phyloP scores from a whole-genome alignment of 306 rosid species.

The Fagus crenata region DNA sequence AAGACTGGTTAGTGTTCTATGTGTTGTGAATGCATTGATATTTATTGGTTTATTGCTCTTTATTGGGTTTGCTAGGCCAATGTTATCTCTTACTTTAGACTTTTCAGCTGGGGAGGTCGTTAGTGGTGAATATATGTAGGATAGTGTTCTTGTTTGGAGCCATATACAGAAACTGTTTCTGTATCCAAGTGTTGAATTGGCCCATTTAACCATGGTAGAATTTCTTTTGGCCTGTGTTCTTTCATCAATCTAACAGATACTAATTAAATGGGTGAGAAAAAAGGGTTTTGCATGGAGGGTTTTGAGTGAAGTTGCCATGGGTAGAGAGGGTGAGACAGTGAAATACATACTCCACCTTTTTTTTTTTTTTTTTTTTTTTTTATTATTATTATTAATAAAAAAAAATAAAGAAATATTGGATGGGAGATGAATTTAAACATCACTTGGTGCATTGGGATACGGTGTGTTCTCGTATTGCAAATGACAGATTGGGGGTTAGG shows the following conservation, averaged over 20 bases:
- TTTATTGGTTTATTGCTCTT: background rate
- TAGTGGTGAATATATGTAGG: background rate
- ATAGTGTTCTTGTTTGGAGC: background rate
- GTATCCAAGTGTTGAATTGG: background rate
- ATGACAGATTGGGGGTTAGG: no score
- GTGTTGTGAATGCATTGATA: background rate
- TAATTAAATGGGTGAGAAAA: background rate
- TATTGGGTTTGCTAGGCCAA: background rate
- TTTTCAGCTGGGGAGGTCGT: background rate
- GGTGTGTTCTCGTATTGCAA: no score
- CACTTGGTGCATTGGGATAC: no score
- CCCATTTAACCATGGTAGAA: background rate
- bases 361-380: no score
- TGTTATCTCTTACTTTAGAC: background rate
- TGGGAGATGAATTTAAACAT: no score
- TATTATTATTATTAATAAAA: no score
- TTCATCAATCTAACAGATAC: background rate
- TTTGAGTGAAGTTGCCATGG: background rate
- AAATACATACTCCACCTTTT: background rate
- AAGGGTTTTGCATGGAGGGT: background rate
- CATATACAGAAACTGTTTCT: background rate
- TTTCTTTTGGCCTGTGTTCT: background rate
- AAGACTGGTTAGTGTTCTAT: background rate
- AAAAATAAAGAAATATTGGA: no score
- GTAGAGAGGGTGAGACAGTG: background rate